Evolutionary conservation across 1,139 yeast genomes (phyloP).

Genomic region (Candida sp.): DNA sequence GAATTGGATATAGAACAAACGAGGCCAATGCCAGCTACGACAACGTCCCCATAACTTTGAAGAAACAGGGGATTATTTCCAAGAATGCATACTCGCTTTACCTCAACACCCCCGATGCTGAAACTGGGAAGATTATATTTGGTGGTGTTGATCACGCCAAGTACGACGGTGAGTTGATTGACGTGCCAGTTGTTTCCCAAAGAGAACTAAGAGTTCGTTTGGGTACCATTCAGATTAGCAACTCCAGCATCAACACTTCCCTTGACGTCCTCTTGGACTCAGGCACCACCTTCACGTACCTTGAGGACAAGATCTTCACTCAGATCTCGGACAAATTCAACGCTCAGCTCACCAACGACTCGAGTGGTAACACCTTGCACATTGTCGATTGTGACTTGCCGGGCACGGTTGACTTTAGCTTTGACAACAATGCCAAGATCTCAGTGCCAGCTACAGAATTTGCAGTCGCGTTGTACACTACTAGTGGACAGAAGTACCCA

Average conservation of each 20-base stretch:
- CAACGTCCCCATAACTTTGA: slow-evolving; percentile 34
- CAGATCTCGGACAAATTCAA: slow-evolving; percentile 25
- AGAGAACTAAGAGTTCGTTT: slow-evolving; percentile 6
- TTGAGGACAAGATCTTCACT: slow-evolving; percentile 21
- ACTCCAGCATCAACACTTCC: background rate
- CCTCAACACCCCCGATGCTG: slow-evolving; percentile 24
- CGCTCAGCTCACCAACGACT: slow-evolving; percentile 7
- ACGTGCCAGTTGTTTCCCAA: slow-evolving; percentile 8
- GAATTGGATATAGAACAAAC: slow-evolving; percentile 21
- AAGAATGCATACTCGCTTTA: slow-evolving; percentile 42
- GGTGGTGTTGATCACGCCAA: slow-evolving; percentile 35
- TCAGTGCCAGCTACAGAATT: slow-evolving; percentile 8
- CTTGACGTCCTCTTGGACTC: slow-evolving; percentile 22
- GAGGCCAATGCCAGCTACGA: slow-evolving; percentile 22
- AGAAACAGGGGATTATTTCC: slow-evolving; percentile 48
- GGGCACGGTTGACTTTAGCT: slow-evolving; percentile 10
- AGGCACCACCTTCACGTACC: slow-evolving; percentile 32
- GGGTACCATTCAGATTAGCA: background rate
- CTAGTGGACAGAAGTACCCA: slow-evolving; percentile 2
- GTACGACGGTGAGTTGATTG: slow-evolving; percentile 23
- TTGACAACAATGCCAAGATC: slow-evolving; percentile 9
- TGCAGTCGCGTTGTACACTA: slow-evolving; percentile 16
- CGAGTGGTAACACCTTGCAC: background rate
- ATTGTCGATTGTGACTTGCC: slow-evolving; percentile 2
- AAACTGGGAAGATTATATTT: slow-evolving; percentile 27